A percentile compares a stretch with the other conserved stretches of the same genome.
phyloP scores from a whole-genome alignment of 2,329 filamentous ascomycete species.

The Nothomitra cinnamomea region DNA sequence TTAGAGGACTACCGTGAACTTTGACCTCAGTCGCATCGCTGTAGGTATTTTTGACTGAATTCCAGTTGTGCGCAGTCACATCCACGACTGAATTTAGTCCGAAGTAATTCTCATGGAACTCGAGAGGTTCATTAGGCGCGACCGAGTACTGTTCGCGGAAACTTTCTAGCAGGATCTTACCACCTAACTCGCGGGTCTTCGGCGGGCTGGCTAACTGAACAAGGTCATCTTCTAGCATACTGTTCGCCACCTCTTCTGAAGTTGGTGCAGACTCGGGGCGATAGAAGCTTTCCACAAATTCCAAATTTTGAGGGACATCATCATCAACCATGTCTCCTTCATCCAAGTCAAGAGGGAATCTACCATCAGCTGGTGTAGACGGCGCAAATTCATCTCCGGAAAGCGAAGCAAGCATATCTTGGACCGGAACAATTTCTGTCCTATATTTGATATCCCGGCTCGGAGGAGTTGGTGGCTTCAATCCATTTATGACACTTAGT shows the following conservation, averaged over 20 bases:
- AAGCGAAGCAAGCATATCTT: slow-evolving; percentile 81
- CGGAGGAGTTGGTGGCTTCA: slow-evolving; percentile 69
- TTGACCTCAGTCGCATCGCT: slow-evolving; percentile 45
- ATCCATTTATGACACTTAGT: slow-evolving; percentile 57
- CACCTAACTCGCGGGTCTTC: slow-evolving; percentile 15
- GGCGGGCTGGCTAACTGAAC: slow-evolving; percentile 13
- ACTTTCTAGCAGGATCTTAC: slow-evolving; percentile 27
- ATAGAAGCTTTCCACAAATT: slow-evolving; percentile 40
- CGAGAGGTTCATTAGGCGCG: slow-evolving; percentile 40
- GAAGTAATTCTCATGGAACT: slow-evolving; percentile 68
- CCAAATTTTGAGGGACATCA: slow-evolving; percentile 23
- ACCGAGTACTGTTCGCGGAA: slow-evolving; percentile 37
- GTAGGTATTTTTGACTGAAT: slow-evolving; percentile 60
- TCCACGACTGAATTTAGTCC: slow-evolving; percentile 41
- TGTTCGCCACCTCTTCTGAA: slow-evolving; percentile 25
- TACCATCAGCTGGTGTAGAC: neutral
- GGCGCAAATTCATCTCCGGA: slow-evolving; percentile 64
- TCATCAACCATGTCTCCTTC: slow-evolving; percentile 15
- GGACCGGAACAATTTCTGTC: slow-evolving; percentile 68
- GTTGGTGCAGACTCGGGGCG: slow-evolving; percentile 24
- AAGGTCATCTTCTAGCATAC: slow-evolving; percentile 21
- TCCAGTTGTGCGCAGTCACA: slow-evolving; percentile 61
- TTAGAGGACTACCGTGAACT: slow-evolving; percentile 51
- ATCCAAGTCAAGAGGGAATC: neutral
- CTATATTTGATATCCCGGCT: slow-evolving; percentile 73